Conservation (phyloP, 306 rosid genomes). For the Cyamopsis tetragonoloba region DNA sequence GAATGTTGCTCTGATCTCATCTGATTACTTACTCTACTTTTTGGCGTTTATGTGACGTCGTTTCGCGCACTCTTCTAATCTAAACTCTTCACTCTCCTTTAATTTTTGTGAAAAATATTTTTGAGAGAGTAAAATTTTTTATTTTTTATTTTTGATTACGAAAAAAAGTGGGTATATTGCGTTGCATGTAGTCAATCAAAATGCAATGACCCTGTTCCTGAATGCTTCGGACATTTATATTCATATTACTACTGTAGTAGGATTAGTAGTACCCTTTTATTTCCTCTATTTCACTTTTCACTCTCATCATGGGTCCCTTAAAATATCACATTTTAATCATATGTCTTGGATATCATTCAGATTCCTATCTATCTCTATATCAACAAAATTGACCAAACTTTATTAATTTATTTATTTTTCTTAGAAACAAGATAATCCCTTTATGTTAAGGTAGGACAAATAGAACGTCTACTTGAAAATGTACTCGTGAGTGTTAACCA, state of each 20-base stretch:
- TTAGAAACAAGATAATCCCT: too few relatives aligned
- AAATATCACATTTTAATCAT: not conserved
- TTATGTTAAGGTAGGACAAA: not conserved
- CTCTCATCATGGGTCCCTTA: conserved; percentile 26
- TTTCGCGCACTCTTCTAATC: conserved; percentile 21
- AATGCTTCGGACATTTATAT: conserved; percentile 9
- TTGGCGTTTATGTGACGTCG: conserved; percentile 39
- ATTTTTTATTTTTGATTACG: too few relatives aligned
- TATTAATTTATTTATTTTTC: not conserved
- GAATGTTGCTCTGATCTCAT: too few relatives aligned
- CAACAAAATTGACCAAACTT: not conserved
- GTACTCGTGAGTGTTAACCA: conserved; percentile 1
- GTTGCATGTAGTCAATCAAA: conserved; percentile 20
- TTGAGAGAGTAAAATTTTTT: too few relatives aligned
- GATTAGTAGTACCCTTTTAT: too few relatives aligned
- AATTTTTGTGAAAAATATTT: too few relatives aligned
- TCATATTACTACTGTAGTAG: too few relatives aligned
- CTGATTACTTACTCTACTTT: conserved; percentile 23
- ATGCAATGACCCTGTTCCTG: too few relatives aligned
- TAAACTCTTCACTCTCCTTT: not conserved
- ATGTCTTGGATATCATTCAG: not conserved
- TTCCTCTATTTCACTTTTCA: conserved; percentile 24
- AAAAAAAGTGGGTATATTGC: not conserved
- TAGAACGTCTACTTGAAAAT: not conserved
- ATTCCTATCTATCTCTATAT: conserved; percentile 3